Conservation (phyloP, 345 rosid species). For the Salix exigua region DNA sequence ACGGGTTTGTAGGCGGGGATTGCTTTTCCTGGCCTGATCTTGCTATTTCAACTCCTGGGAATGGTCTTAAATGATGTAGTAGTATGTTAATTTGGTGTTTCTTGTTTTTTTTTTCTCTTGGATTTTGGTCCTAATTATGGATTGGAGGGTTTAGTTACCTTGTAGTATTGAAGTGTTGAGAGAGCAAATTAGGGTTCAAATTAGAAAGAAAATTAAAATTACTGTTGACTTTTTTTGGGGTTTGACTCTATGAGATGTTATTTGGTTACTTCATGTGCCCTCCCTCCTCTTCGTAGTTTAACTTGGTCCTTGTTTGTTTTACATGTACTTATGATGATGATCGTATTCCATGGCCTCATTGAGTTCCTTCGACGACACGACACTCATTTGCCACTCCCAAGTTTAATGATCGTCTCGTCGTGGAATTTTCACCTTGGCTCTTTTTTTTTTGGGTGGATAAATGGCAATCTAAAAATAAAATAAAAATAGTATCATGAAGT, state of each 20-base stretch:
- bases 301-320: constrained; percentile 10
- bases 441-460: too few species aligned
- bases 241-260: constrained; percentile 21
- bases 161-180: constrained; percentile 1
- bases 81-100: neutral
- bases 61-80: constrained; percentile 56
- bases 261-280: constrained; percentile 17
- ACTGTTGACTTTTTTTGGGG: neutral
- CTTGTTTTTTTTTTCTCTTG: neutral
- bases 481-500: too few species aligned
- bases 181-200: constrained; percentile 10
- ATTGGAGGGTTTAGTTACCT: neutral
- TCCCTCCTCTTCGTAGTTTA: constrained; percentile 10
- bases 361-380: neutral
- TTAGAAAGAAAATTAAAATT: constrained; percentile 7
- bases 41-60: constrained; percentile 82
- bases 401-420: neutral
- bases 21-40: constrained; percentile 92
- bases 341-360: neutral
- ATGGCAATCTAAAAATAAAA: too few species aligned
- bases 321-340: neutral
- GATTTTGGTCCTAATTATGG: constrained; percentile 2
- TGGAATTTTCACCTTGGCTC: too few species aligned
- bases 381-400: neutral
- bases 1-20: constrained; percentile 56